Conservation (phyloP, 805 yeast genomes). For the Myxozyma vanderwaltii region DNA sequence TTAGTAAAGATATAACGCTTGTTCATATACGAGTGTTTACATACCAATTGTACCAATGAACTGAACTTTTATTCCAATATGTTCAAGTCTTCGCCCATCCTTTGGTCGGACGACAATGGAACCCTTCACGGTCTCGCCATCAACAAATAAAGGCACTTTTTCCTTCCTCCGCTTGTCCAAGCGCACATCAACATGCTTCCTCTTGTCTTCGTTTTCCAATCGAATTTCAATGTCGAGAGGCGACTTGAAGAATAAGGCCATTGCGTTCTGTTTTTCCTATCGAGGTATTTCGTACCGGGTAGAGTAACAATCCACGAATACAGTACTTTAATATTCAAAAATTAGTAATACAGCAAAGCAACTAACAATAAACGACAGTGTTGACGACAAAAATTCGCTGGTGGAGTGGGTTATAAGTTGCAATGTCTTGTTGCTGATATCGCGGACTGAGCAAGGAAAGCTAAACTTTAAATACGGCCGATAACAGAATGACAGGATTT, state of each 20-base stretch:
- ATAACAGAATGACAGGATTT: not conserved
- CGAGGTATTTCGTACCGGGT: not conserved
- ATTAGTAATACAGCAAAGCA: too few species aligned
- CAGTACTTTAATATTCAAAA: too few species aligned
- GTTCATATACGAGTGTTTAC: slow-evolving; percentile 33
- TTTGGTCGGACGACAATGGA: slow-evolving; percentile 80
- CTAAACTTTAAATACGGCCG: not conserved
- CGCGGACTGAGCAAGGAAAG: not conserved
- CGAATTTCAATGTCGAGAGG: slow-evolving; percentile 91
- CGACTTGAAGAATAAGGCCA: slow-evolving; percentile 52
- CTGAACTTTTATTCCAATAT: slow-evolving; percentile 84
- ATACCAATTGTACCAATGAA: slow-evolving; percentile 84
- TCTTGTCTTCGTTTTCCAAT: slow-evolving; percentile 66
- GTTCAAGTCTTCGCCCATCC: slow-evolving; percentile 86
- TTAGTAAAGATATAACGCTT: not conserved
- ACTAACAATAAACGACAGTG: too few species aligned
- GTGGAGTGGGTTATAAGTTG: too few species aligned
- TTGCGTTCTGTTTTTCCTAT: not conserved
- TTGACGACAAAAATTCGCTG: too few species aligned
- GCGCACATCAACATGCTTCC: slow-evolving; percentile 73
- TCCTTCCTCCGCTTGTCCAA: slow-evolving; percentile 54
- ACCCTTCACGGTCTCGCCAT: slow-evolving; percentile 90
- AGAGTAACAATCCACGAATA: too few species aligned
- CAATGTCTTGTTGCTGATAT: not conserved
- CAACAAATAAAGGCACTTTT: slow-evolving; percentile 76